A percentile compares a stretch with the other conserved stretches of the same genome.
phyloP scores from a whole-genome alignment of 495 filamentous ascomycete genomes.

The Penicillium canariense region DNA sequence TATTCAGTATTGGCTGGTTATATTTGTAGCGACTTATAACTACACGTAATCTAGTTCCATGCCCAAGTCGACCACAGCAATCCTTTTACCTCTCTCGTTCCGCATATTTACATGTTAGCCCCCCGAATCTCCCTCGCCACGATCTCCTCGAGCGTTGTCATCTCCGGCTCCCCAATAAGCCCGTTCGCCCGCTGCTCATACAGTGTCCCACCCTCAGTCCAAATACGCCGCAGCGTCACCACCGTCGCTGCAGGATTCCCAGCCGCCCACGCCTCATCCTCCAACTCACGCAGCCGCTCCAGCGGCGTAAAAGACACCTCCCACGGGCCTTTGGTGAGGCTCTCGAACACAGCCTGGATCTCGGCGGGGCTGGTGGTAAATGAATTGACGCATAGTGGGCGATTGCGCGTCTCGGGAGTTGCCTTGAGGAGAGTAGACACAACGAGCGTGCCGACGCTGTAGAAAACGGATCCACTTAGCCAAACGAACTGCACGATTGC shows the following conservation, averaged over 20 bases:
- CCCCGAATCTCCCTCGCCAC: constrained; percentile 28
- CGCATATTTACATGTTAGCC: neutral
- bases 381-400: constrained; percentile 65
- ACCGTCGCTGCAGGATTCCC: constrained; percentile 51
- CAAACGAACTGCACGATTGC: too few relatives aligned
- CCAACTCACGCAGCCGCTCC: constrained; percentile 48
- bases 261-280: constrained; percentile 54
- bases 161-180: constrained; percentile 45
- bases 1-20: too few relatives aligned
- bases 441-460: constrained; percentile 65
- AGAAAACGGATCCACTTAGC: neutral
- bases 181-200: constrained; percentile 67
- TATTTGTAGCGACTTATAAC: too few relatives aligned
- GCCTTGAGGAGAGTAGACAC: constrained; percentile 57
- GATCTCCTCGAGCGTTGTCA: constrained; percentile 47
- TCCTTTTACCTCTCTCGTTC: neutral
- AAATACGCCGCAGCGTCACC: constrained; percentile 63
- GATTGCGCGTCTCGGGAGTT: constrained; percentile 44
- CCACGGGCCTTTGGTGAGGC: constrained; percentile 52
- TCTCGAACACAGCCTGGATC: constrained; percentile 64
- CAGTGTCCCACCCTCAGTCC: constrained; percentile 68
- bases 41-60: too few relatives aligned
- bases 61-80: too few relatives aligned
- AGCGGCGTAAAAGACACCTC: constrained; percentile 56
- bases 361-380: constrained; percentile 62